Conservation (phyloP, 176 grass and related monocot genomes). For the Triticum turgidum region DNA sequence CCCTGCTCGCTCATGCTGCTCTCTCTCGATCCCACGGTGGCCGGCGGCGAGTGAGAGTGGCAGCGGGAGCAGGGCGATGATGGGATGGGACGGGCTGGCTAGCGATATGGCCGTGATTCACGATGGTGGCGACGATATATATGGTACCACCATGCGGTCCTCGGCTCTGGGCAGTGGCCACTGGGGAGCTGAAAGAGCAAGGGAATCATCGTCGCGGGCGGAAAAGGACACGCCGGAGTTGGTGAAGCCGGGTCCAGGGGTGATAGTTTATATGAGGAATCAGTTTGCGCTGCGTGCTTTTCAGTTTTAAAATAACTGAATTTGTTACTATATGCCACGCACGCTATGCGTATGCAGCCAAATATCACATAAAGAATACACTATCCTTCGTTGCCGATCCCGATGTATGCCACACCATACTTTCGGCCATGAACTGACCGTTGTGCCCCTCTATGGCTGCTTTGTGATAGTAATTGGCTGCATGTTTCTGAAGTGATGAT, state of each 20-base stretch:
- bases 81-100: background rate
- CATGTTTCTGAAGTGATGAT: background rate
- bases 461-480: background rate
- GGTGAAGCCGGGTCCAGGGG: background rate
- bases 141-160: background rate
- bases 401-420: background rate
- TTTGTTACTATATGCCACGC: background rate
- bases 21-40: too few relatives aligned
- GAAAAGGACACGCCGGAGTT: background rate
- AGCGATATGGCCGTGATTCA: background rate
- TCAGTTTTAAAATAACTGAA: background rate
- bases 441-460: background rate
- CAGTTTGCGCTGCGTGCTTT: background rate
- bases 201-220: background rate
- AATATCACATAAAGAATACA: background rate
- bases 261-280: background rate
- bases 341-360: background rate
- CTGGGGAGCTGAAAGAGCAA: background rate
- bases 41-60: too few relatives aligned
- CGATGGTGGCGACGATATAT: background rate
- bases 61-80: background rate
- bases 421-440: background rate
- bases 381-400: background rate
- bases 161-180: background rate
- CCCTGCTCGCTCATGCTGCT: background rate